phyloP scores from a whole-genome alignment of 768 basidiomycete species.

The Gymnopilus junonius region DNA sequence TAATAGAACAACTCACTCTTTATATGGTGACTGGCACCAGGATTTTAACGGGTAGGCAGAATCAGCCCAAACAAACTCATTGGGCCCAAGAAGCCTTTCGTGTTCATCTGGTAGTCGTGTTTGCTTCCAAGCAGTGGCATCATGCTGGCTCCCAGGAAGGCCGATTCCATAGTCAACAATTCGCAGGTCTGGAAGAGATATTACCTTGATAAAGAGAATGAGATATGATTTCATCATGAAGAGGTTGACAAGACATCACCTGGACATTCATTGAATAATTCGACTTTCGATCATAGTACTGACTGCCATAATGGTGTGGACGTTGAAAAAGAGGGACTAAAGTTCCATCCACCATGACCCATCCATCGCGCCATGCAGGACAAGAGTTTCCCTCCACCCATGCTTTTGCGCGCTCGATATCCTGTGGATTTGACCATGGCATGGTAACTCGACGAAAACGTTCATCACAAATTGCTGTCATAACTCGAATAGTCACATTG shows the following conservation, averaged over 20 bases:
- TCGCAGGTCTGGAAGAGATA: conserved; percentile 36
- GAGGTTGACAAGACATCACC: conserved; percentile 23
- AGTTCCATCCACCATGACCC: conserved; percentile 45
- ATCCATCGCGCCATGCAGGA: conserved; percentile 38
- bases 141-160: conserved; percentile 34
- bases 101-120: conserved; percentile 25
- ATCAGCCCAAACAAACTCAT: conserved; percentile 43
- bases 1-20: too few species aligned
- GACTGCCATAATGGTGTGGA: conserved; percentile 39
- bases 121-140: conserved; percentile 33
- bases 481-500: too few species aligned
- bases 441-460: too few species aligned
- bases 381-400: conserved; percentile 41
- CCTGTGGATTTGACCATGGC: too few species aligned
- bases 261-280: conserved; percentile 45
- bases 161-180: conserved; percentile 39
- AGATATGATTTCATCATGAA: neutral
- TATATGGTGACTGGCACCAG: too few species aligned
- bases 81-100: conserved; percentile 22
- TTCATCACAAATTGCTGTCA: too few species aligned
- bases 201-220: conserved; percentile 29
- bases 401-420: too few species aligned
- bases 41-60: conserved; percentile 41
- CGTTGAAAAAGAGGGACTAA: conserved; percentile 33
- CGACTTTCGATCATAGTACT: conserved; percentile 42